Percentiles rank a stretch among this genome's conserved stretches.
phyloP scores from a whole-genome alignment of 208 protist genomes.

The Crithidia brevicula region DNA sequence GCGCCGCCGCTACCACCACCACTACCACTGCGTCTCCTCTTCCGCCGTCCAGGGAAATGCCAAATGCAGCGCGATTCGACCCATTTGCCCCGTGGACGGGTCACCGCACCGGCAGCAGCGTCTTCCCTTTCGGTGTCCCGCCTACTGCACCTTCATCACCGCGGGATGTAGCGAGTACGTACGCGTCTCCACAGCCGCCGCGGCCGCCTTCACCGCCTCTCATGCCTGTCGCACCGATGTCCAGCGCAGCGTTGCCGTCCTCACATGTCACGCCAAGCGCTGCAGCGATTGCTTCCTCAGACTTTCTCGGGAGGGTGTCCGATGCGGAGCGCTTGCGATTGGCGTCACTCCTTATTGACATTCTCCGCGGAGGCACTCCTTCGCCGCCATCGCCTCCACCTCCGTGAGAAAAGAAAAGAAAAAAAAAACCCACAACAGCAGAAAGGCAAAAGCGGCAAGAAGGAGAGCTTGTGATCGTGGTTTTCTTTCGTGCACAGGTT shows the following conservation, averaged over 20 bases:
- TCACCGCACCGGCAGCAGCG: background rate
- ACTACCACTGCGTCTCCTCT: too few relatives aligned
- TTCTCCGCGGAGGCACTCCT: conserved; percentile 1
- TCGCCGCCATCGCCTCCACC: background rate
- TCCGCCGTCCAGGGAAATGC: too few relatives aligned
- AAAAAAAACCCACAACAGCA: too few relatives aligned
- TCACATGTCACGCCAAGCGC: background rate
- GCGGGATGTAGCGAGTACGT: background rate
- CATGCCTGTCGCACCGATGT: background rate
- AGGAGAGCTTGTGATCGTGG: too few relatives aligned
- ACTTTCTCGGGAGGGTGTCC: background rate
- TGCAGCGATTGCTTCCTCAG: too few relatives aligned
- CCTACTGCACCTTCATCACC: too few relatives aligned
- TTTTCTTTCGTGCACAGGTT: too few relatives aligned
- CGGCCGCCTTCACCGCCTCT: background rate
- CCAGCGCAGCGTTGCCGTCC: background rate
- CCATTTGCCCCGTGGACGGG: background rate
- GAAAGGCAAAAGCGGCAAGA: too few relatives aligned
- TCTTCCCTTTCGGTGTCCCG: too few relatives aligned
- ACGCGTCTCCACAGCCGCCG: background rate
- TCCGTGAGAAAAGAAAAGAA: background rate
- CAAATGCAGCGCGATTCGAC: conserved; percentile 1
- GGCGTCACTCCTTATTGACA: conserved; percentile 21
- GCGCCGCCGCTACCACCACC: too few relatives aligned
- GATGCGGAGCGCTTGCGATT: conserved; percentile 14